A percentile compares a stretch with the other conserved stretches of the same genome.
These are phyloP conservation scores for Orychophragmus violaceus DNA, from an alignment of 345 rosid genomes.

Conservation along the genomic window DNA sequence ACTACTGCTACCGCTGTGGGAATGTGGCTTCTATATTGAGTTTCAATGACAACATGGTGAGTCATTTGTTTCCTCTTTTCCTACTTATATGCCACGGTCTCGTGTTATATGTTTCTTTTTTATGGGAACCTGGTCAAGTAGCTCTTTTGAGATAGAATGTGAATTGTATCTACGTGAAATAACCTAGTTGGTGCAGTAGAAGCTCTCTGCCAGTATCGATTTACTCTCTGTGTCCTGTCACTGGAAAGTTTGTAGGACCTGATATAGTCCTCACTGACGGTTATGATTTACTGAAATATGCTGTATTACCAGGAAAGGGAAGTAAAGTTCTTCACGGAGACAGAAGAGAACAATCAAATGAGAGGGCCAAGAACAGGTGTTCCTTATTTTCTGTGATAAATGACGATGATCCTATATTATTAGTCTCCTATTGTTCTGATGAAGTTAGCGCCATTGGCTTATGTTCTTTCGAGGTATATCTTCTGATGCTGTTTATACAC, in stretches of 20 bases:
- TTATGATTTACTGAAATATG: background rate
- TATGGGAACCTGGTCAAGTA: background rate
- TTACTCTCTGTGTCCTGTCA: too few species aligned
- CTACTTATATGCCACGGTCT: background rate
- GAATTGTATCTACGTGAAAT: background rate
- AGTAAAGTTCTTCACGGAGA: constrained; percentile 95
- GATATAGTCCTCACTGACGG: background rate
- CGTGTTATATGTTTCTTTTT: background rate
- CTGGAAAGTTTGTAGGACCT: background rate
- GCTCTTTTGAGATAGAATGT: background rate
- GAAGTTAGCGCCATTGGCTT: constrained; percentile 19
- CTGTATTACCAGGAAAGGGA: constrained; percentile 67
- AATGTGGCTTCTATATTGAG: constrained; percentile 99
- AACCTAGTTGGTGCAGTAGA: background rate
- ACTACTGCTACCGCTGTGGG: constrained; percentile 98
- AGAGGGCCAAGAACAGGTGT: constrained; percentile 99
- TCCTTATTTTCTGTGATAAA: constrained; percentile 79
- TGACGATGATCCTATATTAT: background rate
- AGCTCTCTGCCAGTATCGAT: background rate
- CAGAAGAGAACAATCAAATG: constrained; percentile 99
- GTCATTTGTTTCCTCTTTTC: constrained; percentile 9
- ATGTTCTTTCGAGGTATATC: constrained; percentile 34
- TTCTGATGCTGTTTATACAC: constrained; percentile 21
- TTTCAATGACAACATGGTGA: constrained; percentile 94
- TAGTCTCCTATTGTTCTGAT: constrained; percentile 18